phyloP scores from a whole-genome alignment of 306 rosid genomes.

The Herpetospermum pedunculosum region DNA sequence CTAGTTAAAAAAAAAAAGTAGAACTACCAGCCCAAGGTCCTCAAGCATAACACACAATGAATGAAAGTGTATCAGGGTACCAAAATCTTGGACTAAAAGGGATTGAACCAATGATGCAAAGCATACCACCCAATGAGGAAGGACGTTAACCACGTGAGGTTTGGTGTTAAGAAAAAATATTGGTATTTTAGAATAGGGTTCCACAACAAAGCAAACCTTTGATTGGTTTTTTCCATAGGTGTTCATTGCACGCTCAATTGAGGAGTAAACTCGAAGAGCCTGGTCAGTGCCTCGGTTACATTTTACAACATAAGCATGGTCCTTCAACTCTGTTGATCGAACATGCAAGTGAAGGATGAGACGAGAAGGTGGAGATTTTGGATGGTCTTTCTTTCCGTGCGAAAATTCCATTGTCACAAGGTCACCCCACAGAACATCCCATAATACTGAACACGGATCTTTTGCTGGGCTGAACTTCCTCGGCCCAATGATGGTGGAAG shows the following conservation, averaged over 20 bases:
- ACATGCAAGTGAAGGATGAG: conserved; percentile 53
- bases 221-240: conserved; percentile 55
- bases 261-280: conserved; percentile 61
- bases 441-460: conserved; percentile 85
- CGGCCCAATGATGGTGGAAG: conserved; percentile 70
- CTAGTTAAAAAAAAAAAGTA: no score
- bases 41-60: background rate
- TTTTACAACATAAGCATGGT: conserved; percentile 46
- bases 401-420: conserved; percentile 62
- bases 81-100: conserved; percentile 4
- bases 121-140: background rate
- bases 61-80: background rate
- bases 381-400: conserved; percentile 71
- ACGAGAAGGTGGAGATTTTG: conserved; percentile 49
- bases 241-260: conserved; percentile 64
- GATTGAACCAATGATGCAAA: background rate
- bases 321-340: conserved; percentile 56
- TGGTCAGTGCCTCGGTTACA: conserved; percentile 53
- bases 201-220: conserved; percentile 40
- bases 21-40: background rate
- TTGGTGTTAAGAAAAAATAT: no score
- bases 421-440: conserved; percentile 90
- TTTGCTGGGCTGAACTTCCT: conserved; percentile 92
- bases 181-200: background rate
- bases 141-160: background rate